Evolutionary conservation across 116 monocot species (phyloP).

Genomic region (Phalaenopsis hybrid): DNA sequence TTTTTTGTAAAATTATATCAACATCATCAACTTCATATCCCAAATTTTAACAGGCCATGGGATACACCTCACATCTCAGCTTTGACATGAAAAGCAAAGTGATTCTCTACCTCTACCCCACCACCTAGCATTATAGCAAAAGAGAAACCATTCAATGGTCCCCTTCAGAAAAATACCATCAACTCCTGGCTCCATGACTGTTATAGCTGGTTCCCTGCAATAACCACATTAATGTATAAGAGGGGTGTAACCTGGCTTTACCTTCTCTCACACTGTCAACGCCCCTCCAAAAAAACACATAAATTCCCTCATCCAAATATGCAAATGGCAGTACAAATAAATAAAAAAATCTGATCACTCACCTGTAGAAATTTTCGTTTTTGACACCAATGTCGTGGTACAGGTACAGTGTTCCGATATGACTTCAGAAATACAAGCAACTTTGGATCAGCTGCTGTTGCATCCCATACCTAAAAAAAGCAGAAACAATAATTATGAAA

Average conservation of each 20-base stretch:
- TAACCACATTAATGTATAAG: slow-evolving; percentile 92
- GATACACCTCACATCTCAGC: background rate
- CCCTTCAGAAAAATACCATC: slow-evolving; percentile 56
- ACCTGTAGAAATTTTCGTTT: slow-evolving; percentile 98
- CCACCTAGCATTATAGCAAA: slow-evolving; percentile 34
- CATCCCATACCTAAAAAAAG: slow-evolving; percentile 84
- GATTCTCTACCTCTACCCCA: slow-evolving; percentile 29
- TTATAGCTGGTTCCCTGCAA: slow-evolving; percentile 88
- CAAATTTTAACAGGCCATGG: background rate
- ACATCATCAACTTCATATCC: background rate
- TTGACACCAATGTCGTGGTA: slow-evolving; percentile 98
- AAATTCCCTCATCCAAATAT: slow-evolving; percentile 16
- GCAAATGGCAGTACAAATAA: slow-evolving; percentile 1
- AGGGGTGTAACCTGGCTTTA: slow-evolving; percentile 68
- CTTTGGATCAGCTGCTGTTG: slow-evolving; percentile 88
- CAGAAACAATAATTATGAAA: slow-evolving; percentile 1
- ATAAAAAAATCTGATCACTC: slow-evolving; percentile 18
- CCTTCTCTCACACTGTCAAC: slow-evolving; percentile 44
- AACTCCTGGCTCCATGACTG: slow-evolving; percentile 59
- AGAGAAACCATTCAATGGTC: slow-evolving; percentile 37
- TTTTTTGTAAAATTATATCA: slow-evolving; percentile 4
- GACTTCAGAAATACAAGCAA: slow-evolving; percentile 91
- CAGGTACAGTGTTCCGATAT: slow-evolving; percentile 93
- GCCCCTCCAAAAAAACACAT: slow-evolving; percentile 21
- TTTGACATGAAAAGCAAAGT: slow-evolving; percentile 6